Evolutionary conservation across 768 basidiomycete species (phyloP), one percentile per base, ranked within the genome.

Genomic region (Neoboletus brunneissimus): DNA sequence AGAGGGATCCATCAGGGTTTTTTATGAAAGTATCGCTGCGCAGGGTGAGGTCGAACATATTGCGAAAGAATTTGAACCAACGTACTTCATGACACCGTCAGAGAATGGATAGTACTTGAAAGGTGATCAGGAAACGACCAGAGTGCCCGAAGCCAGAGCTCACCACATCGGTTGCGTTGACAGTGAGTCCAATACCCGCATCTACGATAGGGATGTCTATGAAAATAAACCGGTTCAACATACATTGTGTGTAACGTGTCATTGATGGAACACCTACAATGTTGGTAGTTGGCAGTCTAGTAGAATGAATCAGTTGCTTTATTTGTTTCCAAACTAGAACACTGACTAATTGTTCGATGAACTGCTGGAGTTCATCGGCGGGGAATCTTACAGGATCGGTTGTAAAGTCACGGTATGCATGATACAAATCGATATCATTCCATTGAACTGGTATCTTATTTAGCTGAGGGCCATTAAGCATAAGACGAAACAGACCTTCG

Each of bases 341-440:
- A 75, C 82, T 45, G 53, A 87, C 87, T 66, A 89, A 67, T 53
- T 81, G 77, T 35, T 66, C 64, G 41, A 85, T 86, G 64, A 87
- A 87, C 45, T 66, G 64, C 25, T 72, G 69, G 63, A 87, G 70
- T 57, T 84, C 80, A 18, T 80, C 76, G 16, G 66, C 72, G 6
- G 87, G 83, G 75, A 82, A 89, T 43, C 75, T 79, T 29, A 82
- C 78, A 13, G 86, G 86, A 65, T 88, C 87, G 8, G 79, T 71
- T 5, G 88, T 89, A 60, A 88, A 88, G 68, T 87, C 87, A 16
- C 88, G 78, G 35, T 79, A 75, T 27, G 85, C 81, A 61, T 87
- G 82, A 61, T 87, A 89, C 51, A 89, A 58, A 70, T 89, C 87
- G 57, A 89, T 87, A 60, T 89, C 88, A 64, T 86, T 88, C 88